phyloP scores from a whole-genome alignment of 257 asterid species.

The Solanum dulcamara region DNA sequence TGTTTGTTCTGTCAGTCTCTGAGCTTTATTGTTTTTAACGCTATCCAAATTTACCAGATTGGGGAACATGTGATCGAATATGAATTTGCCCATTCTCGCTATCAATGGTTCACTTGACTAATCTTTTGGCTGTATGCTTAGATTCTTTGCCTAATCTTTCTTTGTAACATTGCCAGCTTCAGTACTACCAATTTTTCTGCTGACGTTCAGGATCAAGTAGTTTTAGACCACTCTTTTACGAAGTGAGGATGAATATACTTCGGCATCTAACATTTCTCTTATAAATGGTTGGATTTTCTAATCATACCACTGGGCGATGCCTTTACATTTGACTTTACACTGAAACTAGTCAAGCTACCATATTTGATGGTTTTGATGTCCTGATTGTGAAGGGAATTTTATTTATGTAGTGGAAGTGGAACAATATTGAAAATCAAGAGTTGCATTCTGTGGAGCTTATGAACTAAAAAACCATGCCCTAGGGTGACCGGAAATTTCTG shows the following conservation, averaged over 20 bases:
- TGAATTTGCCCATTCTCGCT: neutral
- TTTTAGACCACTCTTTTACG: neutral
- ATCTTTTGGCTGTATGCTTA: neutral
- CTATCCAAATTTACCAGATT: neutral
- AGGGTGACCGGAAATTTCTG: neutral
- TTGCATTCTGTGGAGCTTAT: neutral
- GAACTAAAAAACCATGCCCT: neutral
- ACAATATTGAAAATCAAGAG: neutral
- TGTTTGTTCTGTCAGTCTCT: neutral
- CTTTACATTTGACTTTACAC: neutral
- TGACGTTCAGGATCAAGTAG: neutral
- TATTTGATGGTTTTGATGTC: neutral
- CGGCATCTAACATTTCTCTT: neutral
- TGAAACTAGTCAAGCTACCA: neutral
- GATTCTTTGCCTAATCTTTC: neutral
- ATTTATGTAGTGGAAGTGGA: neutral
- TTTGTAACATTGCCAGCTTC: neutral
- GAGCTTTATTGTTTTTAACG: neutral
- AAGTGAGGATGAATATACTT: neutral
- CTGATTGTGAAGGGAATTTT: neutral
- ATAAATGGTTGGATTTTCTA: neutral
- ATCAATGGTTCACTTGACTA: neutral
- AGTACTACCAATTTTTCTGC: neutral
- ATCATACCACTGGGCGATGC: neutral
- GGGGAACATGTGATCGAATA: neutral